Evolutionary conservation across 2,329 filamentous ascomycete genomes (phyloP), one percentile per base, ranked within the genome.

Genomic region (Aspergillus tubingensis): DNA sequence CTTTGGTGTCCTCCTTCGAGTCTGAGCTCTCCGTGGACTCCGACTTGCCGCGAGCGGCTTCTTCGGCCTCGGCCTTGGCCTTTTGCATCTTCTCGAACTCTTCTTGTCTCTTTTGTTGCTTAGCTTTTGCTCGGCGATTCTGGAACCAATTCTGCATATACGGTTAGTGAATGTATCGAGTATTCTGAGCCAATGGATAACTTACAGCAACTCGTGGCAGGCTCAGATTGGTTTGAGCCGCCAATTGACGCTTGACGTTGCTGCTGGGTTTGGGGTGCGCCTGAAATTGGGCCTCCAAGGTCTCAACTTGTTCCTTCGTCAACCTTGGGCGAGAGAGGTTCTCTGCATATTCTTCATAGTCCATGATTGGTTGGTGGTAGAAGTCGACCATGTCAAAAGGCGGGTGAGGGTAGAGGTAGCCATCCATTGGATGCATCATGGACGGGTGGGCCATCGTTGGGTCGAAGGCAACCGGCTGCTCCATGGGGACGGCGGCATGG

Each of bases 251-350:
- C 71, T 82, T 83, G 50, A 79, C 73, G 62, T 80, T 80, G 66
- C 79, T 81, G 63, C 77, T 82, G 8, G 81, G 81, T 65, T 82
- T 83, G 38, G 80, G 79, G 61, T 81, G 79, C 38, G 79, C 76
- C 65, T 80, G 78, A 61, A 82, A 83, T 57, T 82, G 79, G 43
- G 76, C 72, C 66, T 83, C 81, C 25, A 83, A 67, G 3, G 79
- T 79, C 64, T 81, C 80, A 41, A 82, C 78, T 72, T 83, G 81
- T 60, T 83, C 81, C 63, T 81, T 82, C 61, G 81, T 82, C 66
- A 83, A 76, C 39, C 81, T 76, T 10, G 80, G 80, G 15, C 80
- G 75, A 15, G 79, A 81, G 43, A 81, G 70, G 62, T 79, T 80
- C 66, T 83, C 80, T 38, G 77, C 71, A 61, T 76, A 77, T 68